phyloP scores from a whole-genome alignment of 108 stramenopile genomes.

The Cyclotella sp. region DNA sequence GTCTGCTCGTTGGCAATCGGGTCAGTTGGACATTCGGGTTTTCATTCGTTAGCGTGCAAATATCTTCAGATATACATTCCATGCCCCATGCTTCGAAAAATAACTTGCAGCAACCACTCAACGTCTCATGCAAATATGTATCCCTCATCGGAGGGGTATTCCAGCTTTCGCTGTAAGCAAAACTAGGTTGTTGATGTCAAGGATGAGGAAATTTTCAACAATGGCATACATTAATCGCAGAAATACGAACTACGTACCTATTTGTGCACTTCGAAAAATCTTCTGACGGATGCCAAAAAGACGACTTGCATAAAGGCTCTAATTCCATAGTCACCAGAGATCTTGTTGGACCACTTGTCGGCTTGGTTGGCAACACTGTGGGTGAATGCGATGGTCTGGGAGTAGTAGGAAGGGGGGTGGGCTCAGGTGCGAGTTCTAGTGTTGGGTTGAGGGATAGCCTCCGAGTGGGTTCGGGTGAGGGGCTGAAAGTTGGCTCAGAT shows the following conservation, averaged over 20 bases:
- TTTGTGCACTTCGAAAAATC: slow-evolving; percentile 1
- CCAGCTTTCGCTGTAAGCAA: not conserved
- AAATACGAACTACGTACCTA: not conserved
- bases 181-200: not conserved
- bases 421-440: not conserved
- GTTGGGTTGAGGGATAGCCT: not conserved
- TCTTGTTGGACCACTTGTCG: no score
- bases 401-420: not conserved
- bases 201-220: not conserved
- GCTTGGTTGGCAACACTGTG: no score
- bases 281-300: slow-evolving; percentile 1
- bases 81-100: slow-evolving; percentile 2
- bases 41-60: not conserved
- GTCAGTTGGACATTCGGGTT: not conserved
- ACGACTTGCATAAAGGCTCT: not conserved
- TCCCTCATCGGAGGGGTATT: not conserved
- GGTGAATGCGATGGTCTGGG: no score
- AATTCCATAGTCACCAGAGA: no score
- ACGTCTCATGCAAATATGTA: not conserved
- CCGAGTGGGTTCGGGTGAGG: not conserved
- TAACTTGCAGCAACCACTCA: not conserved
- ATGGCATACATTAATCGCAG: not conserved
- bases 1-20: no score
- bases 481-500: not conserved
- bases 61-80: not conserved